Evolutionary conservation across 176 grass and related monocot genomes (phyloP).

Genomic region (Poa pratensis): DNA sequence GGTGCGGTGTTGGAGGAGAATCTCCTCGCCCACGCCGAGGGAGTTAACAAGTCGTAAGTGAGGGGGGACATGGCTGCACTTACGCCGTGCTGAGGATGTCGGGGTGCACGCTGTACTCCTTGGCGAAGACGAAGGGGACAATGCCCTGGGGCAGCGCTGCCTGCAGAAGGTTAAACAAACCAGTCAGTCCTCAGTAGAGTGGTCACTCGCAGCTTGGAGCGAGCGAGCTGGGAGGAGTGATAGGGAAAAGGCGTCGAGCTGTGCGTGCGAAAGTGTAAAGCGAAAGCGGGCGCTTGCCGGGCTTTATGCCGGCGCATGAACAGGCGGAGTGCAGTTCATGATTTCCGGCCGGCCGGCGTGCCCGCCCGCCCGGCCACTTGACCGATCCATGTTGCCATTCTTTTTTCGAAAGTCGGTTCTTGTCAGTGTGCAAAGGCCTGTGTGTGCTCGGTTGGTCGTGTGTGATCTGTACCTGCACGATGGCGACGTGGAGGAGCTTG

Average conservation of each 20-base stretch:
- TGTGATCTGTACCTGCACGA: constrained; percentile 70
- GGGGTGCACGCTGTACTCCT: constrained; percentile 99
- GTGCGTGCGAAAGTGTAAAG: constrained; percentile 43
- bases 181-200: not conserved
- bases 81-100: constrained; percentile 98
- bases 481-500: constrained; percentile 86
- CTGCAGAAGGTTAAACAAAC: constrained; percentile 48
- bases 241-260: not conserved
- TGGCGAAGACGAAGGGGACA: constrained; percentile 98
- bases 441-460: not conserved
- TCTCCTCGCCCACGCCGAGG: constrained; percentile 9
- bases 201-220: not conserved
- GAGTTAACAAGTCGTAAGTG: not conserved
- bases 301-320: constrained; percentile 42
- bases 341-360: constrained; percentile 21
- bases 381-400: not conserved
- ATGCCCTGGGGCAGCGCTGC: constrained; percentile 92
- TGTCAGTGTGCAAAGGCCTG: constrained; percentile 39
- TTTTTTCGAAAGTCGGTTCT: constrained; percentile 42
- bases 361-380: constrained; percentile 42
- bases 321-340: not conserved
- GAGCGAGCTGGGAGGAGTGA: not conserved
- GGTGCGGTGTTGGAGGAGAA: not conserved
- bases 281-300: constrained; percentile 41
- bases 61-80: constrained; percentile 25